Evolutionary conservation across 2,329 filamentous ascomycete species (phyloP).

Genomic region (Hymenoscyphus occultus): DNA sequence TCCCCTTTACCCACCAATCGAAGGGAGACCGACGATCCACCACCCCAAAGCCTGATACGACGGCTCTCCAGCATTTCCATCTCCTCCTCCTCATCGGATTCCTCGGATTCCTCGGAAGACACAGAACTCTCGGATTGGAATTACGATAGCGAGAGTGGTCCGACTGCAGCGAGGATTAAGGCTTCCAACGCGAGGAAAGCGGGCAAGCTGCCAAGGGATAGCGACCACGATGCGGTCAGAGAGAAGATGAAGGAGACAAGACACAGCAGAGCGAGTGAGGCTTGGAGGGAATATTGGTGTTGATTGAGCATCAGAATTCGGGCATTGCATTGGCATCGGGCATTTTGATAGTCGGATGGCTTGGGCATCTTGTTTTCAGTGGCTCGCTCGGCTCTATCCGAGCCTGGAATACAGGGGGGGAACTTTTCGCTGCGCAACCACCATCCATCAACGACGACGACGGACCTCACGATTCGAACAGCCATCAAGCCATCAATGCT

Average conservation of each 20-base stretch:
- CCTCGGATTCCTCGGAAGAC: slow-evolving; percentile 13
- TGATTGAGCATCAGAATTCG: slow-evolving; percentile 15
- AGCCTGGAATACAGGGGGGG: neutral
- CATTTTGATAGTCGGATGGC: neutral
- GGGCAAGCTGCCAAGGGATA: neutral
- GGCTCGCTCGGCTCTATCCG: neutral
- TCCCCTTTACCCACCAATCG: too few relatives aligned
- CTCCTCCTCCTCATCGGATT: slow-evolving; percentile 9
- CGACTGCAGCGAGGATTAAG: neutral
- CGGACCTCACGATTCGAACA: neutral
- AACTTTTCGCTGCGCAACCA: neutral
- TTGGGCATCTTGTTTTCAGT: too few relatives aligned
- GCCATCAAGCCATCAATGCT: neutral
- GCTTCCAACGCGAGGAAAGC: neutral
- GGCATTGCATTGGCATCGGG: neutral
- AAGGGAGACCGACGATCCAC: neutral
- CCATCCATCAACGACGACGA: neutral
- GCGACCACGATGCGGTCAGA: slow-evolving; percentile 19
- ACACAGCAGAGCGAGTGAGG: slow-evolving; percentile 16
- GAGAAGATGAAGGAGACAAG: slow-evolving; percentile 19
- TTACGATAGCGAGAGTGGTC: slow-evolving; percentile 1
- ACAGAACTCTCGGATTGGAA: slow-evolving; percentile 21
- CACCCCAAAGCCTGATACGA: neutral
- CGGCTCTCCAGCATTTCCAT: neutral
- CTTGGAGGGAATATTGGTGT: slow-evolving; percentile 25